Evolutionary conservation across 805 yeast species (phyloP).

Genomic region (Groenewaldozyma tartarivorans): DNA sequence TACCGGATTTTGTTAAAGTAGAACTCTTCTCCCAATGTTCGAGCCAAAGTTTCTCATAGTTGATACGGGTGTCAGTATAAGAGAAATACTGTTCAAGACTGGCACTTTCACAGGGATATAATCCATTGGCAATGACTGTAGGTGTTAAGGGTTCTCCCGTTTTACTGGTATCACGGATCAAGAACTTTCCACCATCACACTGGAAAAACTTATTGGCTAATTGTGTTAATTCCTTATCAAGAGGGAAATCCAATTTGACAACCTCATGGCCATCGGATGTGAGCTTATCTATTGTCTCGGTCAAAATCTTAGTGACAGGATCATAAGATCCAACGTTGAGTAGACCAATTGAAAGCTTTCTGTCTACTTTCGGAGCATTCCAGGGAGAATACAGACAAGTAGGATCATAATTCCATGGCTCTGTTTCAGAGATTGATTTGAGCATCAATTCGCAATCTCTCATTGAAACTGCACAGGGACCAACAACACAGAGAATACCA

Average conservation of each 20-base stretch:
- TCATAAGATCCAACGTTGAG: constrained; percentile 6
- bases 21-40: constrained; percentile 36
- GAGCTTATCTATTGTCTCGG: constrained; percentile 26
- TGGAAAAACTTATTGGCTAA: constrained; percentile 20
- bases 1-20: constrained; percentile 28
- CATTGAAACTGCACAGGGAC: constrained; percentile 55
- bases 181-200: constrained; percentile 59
- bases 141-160: constrained; percentile 62
- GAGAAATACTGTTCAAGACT: constrained; percentile 10
- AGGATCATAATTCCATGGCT: constrained; percentile 16
- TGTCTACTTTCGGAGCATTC: constrained; percentile 28
- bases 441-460: constrained; percentile 62
- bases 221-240: constrained; percentile 17
- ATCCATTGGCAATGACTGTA: constrained; percentile 14
- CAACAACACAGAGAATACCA: constrained; percentile 38
- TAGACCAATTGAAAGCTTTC: constrained; percentile 29
- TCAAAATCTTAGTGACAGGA: constrained; percentile 36
- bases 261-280: constrained; percentile 11
- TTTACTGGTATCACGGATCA: constrained; percentile 39
- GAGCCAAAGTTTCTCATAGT: constrained; percentile 30
- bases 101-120: constrained; percentile 18
- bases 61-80: neutral
- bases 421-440: constrained; percentile 28
- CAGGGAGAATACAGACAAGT: constrained; percentile 16
- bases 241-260: constrained; percentile 20